These are phyloP conservation scores for Phlyctochytrium bullatum DNA, from an alignment of 192 early-diverging fungal genomes.

Conservation along the genomic window DNA sequence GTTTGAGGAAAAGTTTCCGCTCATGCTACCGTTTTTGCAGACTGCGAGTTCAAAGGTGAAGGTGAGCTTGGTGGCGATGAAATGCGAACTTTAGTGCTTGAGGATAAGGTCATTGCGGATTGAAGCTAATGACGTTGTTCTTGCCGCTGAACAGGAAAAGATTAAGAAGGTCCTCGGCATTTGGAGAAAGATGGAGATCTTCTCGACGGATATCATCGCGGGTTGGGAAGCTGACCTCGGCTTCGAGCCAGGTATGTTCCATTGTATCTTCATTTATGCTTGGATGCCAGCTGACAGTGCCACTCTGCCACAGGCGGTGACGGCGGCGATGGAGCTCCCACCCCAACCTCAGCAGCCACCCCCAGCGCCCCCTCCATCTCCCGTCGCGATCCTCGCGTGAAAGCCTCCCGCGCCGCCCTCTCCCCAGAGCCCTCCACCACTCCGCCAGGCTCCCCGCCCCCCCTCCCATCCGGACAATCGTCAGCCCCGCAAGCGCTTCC, in stretches of 20 bases:
- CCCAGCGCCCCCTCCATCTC: neutral
- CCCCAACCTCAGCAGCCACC: too few species aligned
- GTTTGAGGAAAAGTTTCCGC: conserved; percentile 48
- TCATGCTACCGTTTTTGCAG: conserved; percentile 38
- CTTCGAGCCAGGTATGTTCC: neutral
- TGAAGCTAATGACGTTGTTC: neutral
- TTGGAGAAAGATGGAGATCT: conserved; percentile 44
- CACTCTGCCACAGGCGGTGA: too few species aligned
- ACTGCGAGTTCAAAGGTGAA: conserved; percentile 45
- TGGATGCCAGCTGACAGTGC: too few species aligned
- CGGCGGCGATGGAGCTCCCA: too few species aligned
- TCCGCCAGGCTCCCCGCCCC: neutral
- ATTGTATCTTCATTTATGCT: too few species aligned
- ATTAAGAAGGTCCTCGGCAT: conserved; percentile 46
- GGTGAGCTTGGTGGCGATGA: conserved; percentile 22
- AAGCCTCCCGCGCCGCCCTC: too few species aligned
- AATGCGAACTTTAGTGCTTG: too few species aligned
- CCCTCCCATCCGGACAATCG: neutral
- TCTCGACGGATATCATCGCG: conserved; percentile 32
- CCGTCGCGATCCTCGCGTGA: neutral
- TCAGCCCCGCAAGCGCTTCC: neutral
- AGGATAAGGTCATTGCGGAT: too few species aligned
- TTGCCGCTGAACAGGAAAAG: conserved; percentile 38
- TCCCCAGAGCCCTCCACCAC: neutral
- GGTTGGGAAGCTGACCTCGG: conserved; percentile 22